These are phyloP conservation scores for Chrysophaeum taylorii DNA, from an alignment of 352 stramenopile species.

Conservation along the genomic window DNA sequence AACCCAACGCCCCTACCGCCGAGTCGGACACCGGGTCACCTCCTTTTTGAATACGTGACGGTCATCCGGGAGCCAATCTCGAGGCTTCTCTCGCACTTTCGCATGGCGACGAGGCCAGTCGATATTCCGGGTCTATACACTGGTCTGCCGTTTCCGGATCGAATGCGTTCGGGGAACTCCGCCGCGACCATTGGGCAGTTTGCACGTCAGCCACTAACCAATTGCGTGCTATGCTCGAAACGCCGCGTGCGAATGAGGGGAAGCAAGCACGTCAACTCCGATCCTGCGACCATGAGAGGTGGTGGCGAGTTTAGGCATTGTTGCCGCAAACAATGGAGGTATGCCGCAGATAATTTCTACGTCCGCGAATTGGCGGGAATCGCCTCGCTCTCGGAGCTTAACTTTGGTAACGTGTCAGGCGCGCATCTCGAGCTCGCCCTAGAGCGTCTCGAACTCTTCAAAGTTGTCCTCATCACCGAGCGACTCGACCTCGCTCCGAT, in stretches of 20 bases:
- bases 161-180: no score
- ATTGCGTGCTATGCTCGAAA: neutral
- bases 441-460: neutral
- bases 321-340: slow-evolving; percentile 9
- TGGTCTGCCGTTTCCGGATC: neutral
- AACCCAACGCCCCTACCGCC: no score
- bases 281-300: neutral
- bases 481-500: neutral
- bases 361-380: neutral
- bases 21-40: no score
- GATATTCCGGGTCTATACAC: neutral
- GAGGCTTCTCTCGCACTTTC: neutral
- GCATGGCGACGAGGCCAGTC: neutral
- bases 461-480: neutral
- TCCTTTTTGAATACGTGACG: slow-evolving; percentile 9
- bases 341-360: slow-evolving; percentile 3
- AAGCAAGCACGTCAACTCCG: neutral
- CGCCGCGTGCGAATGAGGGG: neutral
- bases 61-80: neutral
- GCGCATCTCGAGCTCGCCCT: neutral
- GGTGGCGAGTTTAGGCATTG: slow-evolving; percentile 12
- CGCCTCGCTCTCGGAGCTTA: neutral
- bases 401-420: neutral
- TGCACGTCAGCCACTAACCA: neutral
- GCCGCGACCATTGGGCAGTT: neutral